phyloP scores from a whole-genome alignment of 2,329 filamentous ascomycete species.

The Diaporthe sp. region DNA sequence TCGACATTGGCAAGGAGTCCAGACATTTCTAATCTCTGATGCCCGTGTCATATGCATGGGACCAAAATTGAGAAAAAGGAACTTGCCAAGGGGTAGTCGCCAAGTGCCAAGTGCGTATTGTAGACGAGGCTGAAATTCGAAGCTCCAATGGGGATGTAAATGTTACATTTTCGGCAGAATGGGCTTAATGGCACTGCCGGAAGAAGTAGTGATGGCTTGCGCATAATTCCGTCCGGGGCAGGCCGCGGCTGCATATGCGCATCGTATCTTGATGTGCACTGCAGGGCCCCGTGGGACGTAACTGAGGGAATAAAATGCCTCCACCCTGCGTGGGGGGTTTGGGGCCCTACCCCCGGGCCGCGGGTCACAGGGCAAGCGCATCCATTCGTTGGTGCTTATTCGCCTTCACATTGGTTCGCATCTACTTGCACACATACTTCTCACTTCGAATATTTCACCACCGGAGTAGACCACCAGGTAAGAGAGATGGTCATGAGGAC shows the following conservation, averaged over 20 bases:
- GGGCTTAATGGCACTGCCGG: constrained; percentile 15
- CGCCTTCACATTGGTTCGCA: background rate
- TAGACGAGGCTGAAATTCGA: constrained; percentile 30
- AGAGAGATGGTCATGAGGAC: background rate
- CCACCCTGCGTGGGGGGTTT: constrained; percentile 7
- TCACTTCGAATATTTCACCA: background rate
- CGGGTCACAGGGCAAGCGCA: background rate
- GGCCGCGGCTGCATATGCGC: constrained; percentile 18
- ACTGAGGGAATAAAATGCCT: constrained; percentile 34
- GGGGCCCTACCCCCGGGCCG: background rate
- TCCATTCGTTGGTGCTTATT: background rate
- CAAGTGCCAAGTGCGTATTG: constrained; percentile 24
- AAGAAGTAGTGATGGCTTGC: constrained; percentile 21
- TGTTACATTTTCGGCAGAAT: constrained; percentile 24
- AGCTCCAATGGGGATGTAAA: constrained; percentile 1
- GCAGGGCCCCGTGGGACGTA: background rate
- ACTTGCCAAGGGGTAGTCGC: background rate
- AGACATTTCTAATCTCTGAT: background rate
- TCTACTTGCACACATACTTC: background rate
- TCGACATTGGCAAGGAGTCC: background rate
- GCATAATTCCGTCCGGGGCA: constrained; percentile 20
- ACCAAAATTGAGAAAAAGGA: background rate
- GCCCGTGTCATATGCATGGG: background rate
- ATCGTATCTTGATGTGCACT: constrained; percentile 13
- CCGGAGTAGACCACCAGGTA: background rate